Evolutionary conservation across 306 rosid species (phyloP), one percentile per base, ranked within the genome.

Genomic region (Castanea sativa): DNA sequence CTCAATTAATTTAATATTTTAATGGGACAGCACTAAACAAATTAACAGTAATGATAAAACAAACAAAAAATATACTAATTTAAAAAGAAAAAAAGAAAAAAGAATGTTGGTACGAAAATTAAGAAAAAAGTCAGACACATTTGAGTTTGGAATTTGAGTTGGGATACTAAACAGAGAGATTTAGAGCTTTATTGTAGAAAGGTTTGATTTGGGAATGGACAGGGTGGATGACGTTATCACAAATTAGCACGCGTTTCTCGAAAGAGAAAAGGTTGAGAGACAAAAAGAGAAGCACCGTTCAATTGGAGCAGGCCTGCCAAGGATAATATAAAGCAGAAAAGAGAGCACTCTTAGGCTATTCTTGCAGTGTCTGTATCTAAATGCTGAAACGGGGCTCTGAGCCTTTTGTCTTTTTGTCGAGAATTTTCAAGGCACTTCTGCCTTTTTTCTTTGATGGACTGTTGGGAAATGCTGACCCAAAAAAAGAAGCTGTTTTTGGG

Each of bases 371-470:
- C 15, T 58, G 83, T 75, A 75, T 85, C 86, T 85, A 71, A 52
- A 79, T 76, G 76, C 69, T 55, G 86, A 81, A 87, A 74, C 85
- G 84, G 61, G 78, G 56, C 71, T 87, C 91, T 89, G 92, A 87
- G 83, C 81, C 16, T 11, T 0, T 73, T 91, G 97, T 93, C 97
- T 82, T 57, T 82, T 91, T 89, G 98, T 91, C 97, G 79, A 87
- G 85, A 83, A 87, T 89, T 93, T 91, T 52, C 74, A 73, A 51
- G 83, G 89, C 93, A 91, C 76, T 75, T 32, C 87, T 83, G 90
- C 79, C 73, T 60, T 33, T 71, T 72, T 81, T 25, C 51, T 77
- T 58, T 69, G 30, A 74, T 29, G 56, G 20, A 45, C 73, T 74
- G n/a, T 43, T 55, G 79, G 27, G 61, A 74, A 38, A 63, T 65